Evolutionary conservation across 306 rosid genomes (phyloP), one percentile per base, ranked within the genome.

Genomic region (Aeschynomene evenia): DNA sequence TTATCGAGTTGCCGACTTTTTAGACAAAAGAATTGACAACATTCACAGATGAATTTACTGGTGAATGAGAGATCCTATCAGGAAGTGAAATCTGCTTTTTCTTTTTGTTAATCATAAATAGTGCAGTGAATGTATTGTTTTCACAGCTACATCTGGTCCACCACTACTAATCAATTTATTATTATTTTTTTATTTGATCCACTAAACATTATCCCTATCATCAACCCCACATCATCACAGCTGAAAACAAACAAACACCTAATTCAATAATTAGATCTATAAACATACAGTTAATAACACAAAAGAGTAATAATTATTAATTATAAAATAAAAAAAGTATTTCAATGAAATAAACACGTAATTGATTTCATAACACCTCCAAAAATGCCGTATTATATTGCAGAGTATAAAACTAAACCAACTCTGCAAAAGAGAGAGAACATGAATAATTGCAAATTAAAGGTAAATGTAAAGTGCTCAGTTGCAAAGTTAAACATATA

Each of bases 61-160:
- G 74, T 74, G 60, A 45, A 56, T 55, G 63, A 58, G 66, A 78
- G 57, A 70, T 63, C 73, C 82, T 31, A 43, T 58, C 66, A 58
- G 75, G 75, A 80, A 71, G 81, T 65, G 18, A 34, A 34, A 53
- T 72, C 33, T 76, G 22, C 79, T 72, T 71, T 75, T 60, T 45
- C 45, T 58, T 62, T 37, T 16, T 37, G 37, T 66, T 53, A 45
- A 36, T 45, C 71, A 36, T 50, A 28, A n/a, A 21, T 24, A 26
- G 56, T 28, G 36, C 46, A 61, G 56, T 28, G 36, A 37, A 61
- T 65, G 39, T 37, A 65, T 5, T 58, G 48, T 66, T 59, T 73
- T 57, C 49, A 21, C 60, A 59, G 75, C 22, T 57, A 31, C 66
- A 43, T 71, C 7, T 42, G 75, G 8, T 49, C 78, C 78, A 51